Conservation (phyloP, 2,329 filamentous ascomycete genomes). For the Aspergillus sp. region DNA sequence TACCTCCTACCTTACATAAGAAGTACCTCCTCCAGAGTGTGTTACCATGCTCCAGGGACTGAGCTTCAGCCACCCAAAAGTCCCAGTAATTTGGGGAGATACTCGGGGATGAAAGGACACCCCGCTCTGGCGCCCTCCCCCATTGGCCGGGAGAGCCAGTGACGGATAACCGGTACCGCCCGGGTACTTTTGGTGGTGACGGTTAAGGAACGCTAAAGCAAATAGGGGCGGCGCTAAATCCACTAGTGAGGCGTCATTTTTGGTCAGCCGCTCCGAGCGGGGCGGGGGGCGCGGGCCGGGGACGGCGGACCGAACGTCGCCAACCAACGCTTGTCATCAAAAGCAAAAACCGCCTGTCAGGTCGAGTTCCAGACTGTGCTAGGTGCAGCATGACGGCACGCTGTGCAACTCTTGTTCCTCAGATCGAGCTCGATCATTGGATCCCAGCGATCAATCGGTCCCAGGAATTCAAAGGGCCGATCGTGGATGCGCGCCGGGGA, state of each 20-base stretch:
- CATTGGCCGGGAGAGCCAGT: no score
- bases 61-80: no score
- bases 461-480: constrained; percentile 9
- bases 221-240: background rate
- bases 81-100: no score
- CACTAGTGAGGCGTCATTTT: background rate
- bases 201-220: no score
- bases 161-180: no score
- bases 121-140: no score
- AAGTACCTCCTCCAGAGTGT: no score
- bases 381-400: constrained; percentile 1
- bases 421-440: constrained; percentile 16
- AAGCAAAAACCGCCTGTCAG: constrained; percentile 17
- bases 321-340: constrained; percentile 17
- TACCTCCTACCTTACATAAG: no score
- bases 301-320: constrained; percentile 18
- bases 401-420: background rate
- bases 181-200: no score
- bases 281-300: constrained; percentile 13
- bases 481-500: constrained; percentile 10
- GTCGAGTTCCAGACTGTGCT: constrained; percentile 11
- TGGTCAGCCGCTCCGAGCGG: constrained; percentile 1
- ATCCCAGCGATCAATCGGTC: constrained; percentile 7
- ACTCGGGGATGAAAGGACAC: no score
- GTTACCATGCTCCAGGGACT: no score